Conservation (phyloP, 164 flowering plant species). For the Vitis vinifera region ASM3070453v1 NC_081822.1:22808001-22808500, state of each 20-base stretch:
- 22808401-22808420: too few species aligned
- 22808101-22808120: constrained; percentile 59
- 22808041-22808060: background rate
- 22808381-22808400: too few species aligned
- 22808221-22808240: constrained; percentile 82
- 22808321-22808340: too few species aligned
- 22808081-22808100: constrained; percentile 90
- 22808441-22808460: too few species aligned
- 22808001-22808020: background rate
- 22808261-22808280: background rate
- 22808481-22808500: too few species aligned
- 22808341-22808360: too few species aligned
- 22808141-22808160: constrained; percentile 87
- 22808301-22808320: too few species aligned
- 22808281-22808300: background rate
- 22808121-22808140: constrained; percentile 69
- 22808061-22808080: constrained; percentile 77
- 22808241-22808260: background rate
- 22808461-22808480: too few species aligned
- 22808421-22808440: too few species aligned
- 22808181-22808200: constrained; percentile 59
- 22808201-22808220: constrained; percentile 78
- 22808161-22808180: constrained; percentile 85
- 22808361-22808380: too few species aligned
- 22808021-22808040: too few species aligned